These are phyloP conservation scores for Acer saccharum DNA, from an alignment of 345 rosid species.

Conservation along the genomic window DNA sequence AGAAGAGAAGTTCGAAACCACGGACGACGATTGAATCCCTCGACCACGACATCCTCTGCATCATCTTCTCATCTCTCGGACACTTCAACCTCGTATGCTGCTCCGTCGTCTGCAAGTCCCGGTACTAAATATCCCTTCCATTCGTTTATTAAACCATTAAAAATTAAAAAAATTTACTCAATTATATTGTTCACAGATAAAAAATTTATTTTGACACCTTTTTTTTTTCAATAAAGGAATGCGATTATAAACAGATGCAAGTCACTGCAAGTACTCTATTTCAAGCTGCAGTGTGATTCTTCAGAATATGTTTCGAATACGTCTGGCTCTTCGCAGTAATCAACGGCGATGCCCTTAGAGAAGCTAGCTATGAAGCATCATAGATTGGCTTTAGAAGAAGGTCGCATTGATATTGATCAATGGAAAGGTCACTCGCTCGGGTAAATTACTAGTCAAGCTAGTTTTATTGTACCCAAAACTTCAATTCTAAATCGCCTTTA, in stretches of 20 bases:
- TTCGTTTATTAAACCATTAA: too few species aligned
- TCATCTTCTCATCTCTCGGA: slow-evolving; percentile 71
- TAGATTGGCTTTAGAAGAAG: slow-evolving; percentile 43
- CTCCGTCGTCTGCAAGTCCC: slow-evolving; percentile 73
- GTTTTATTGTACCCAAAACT: background rate
- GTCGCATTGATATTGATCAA: slow-evolving; percentile 56
- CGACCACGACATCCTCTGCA: slow-evolving; percentile 58
- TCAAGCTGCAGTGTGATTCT: slow-evolving; percentile 40
- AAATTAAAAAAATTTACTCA: background rate
- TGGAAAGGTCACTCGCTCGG: slow-evolving; percentile 82
- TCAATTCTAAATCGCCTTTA: background rate
- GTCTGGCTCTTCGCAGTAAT: slow-evolving; percentile 33
- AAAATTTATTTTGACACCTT: background rate
- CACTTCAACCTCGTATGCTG: slow-evolving; percentile 78
- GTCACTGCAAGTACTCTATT: slow-evolving; percentile 54
- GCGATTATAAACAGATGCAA: slow-evolving; percentile 46
- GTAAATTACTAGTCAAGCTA: slow-evolving; percentile 32
- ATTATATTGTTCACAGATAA: background rate
- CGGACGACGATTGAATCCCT: slow-evolving; percentile 42
- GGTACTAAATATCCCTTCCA: slow-evolving; percentile 39
- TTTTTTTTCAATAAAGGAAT: slow-evolving; percentile 49
- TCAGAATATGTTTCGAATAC: slow-evolving; percentile 1
- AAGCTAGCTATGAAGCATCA: slow-evolving; percentile 72
- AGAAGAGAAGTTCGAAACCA: slow-evolving; percentile 41
- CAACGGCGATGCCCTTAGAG: slow-evolving; percentile 44